These are phyloP conservation scores for Lasiosphaeria ovina DNA, from an alignment of 495 filamentous ascomycete genomes.

Conservation along the genomic window DNA sequence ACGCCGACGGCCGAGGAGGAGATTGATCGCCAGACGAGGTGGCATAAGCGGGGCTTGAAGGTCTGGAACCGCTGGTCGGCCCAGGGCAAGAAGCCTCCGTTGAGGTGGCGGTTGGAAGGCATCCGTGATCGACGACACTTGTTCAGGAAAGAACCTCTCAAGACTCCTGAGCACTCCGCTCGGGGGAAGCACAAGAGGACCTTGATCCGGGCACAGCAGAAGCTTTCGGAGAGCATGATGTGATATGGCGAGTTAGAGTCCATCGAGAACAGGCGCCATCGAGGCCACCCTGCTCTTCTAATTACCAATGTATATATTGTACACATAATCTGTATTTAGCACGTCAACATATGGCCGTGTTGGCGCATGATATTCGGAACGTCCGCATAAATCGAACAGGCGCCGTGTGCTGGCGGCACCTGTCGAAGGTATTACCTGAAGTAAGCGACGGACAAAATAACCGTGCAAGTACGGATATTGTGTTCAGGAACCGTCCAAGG, in stretches of 20 bases:
- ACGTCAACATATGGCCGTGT: slow-evolving; percentile 2
- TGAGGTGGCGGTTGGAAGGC: slow-evolving; percentile 65
- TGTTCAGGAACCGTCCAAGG: too few species aligned
- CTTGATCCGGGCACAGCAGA: slow-evolving; percentile 8
- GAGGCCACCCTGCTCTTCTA: slow-evolving; percentile 7
- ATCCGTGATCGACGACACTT: slow-evolving; percentile 44
- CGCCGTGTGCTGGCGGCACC: too few species aligned
- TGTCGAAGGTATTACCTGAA: too few species aligned
- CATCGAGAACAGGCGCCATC: slow-evolving; percentile 8
- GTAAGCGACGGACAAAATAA: too few species aligned
- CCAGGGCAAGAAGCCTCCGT: slow-evolving; percentile 63
- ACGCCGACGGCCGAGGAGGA: slow-evolving; percentile 61
- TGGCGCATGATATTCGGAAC: slow-evolving; percentile 30
- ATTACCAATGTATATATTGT: too few species aligned
- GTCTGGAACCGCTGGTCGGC: slow-evolving; percentile 77
- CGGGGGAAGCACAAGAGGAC: slow-evolving; percentile 2
- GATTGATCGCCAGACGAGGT: slow-evolving; percentile 59
- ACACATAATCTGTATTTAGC: too few species aligned
- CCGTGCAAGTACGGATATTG: too few species aligned
- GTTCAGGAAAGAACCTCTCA: slow-evolving; percentile 4
- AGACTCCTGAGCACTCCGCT: slow-evolving; percentile 14
- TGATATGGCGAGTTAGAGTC: neutral
- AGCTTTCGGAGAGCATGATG: slow-evolving; percentile 17
- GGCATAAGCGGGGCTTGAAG: slow-evolving; percentile 73
- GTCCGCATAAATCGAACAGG: too few species aligned